phyloP scores from a whole-genome alignment of 768 basidiomycete genomes.

The Tricholoma sp. region DNA sequence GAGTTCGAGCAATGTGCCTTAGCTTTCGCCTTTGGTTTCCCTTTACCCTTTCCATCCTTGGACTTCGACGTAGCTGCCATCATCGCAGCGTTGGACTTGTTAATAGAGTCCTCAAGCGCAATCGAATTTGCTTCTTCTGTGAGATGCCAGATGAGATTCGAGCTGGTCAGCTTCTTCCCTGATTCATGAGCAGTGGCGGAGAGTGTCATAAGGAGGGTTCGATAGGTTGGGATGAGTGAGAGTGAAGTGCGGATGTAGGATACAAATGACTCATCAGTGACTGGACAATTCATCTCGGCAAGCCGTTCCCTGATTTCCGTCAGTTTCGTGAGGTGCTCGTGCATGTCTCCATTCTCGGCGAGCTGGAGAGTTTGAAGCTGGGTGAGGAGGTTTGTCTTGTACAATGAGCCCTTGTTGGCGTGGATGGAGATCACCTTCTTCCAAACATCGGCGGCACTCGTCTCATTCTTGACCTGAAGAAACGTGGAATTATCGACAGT shows the following conservation, averaged over 20 bases:
- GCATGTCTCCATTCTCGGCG: neutral
- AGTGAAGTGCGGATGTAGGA: neutral
- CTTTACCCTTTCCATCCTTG: neutral
- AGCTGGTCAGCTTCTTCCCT: no score
- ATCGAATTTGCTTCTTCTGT: neutral
- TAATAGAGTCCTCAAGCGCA: neutral
- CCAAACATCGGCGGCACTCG: constrained; percentile 16
- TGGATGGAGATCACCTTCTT: constrained; percentile 16
- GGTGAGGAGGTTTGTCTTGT: constrained; percentile 5
- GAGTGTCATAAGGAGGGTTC: neutral
- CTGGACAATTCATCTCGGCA: neutral
- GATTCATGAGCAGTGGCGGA: neutral
- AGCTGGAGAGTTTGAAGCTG: neutral
- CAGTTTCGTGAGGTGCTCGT: neutral
- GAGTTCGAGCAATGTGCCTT: neutral
- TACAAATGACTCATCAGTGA: neutral
- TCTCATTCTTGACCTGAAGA: constrained; percentile 17
- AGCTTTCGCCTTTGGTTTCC: neutral
- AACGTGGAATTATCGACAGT: constrained; percentile 16
- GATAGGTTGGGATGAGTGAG: no score
- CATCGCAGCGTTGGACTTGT: neutral
- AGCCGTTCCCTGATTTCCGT: neutral
- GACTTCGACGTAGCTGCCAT: neutral
- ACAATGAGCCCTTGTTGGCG: constrained; percentile 17
- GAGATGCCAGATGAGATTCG: no score